Evolutionary conservation across 73 alveolate species (phyloP).

Genomic region (Uronychia setigera): DNA sequence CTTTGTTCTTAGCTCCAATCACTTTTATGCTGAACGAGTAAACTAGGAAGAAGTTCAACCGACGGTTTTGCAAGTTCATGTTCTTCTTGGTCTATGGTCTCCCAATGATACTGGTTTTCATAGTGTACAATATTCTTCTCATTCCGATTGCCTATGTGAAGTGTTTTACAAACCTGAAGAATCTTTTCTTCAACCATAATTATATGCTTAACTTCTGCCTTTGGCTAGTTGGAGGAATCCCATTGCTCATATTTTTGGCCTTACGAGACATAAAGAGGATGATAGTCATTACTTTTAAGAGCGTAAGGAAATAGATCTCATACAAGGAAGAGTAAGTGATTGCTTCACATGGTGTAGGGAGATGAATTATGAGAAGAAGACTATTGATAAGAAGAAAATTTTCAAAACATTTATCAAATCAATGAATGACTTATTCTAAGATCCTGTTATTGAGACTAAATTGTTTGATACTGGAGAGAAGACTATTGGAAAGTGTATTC

Average conservation of each 20-base stretch:
- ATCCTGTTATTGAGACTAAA: neutral
- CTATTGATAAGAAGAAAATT: neutral
- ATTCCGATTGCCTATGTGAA: slow-evolving; percentile 23
- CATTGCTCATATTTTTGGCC: neutral
- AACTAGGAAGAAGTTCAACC: slow-evolving; percentile 8
- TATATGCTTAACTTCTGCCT: neutral
- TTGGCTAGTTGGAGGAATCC: slow-evolving; percentile 28
- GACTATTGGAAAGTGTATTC: too few species aligned
- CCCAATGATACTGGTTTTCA: slow-evolving; percentile 38
- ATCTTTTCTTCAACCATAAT: neutral
- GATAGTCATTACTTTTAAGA: neutral
- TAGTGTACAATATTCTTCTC: slow-evolving; percentile 1
- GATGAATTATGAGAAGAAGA: neutral
- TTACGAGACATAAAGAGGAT: neutral
- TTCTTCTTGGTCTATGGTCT: slow-evolving; percentile 24
- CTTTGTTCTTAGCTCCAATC: slow-evolving; percentile 14
- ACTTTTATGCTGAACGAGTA: neutral
- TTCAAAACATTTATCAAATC: slow-evolving; percentile 23
- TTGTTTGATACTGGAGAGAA: neutral
- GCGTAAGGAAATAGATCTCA: neutral
- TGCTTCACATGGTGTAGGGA: neutral
- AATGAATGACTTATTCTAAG: slow-evolving; percentile 22
- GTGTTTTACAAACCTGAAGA: slow-evolving; percentile 10
- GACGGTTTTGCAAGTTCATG: slow-evolving; percentile 20
- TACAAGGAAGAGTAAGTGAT: too few species aligned